Percentiles rank a stretch among this genome's conserved stretches.
phyloP scores from a whole-genome alignment of 768 basidiomycete genomes.

The Phanerochaete carnosa region DNA sequence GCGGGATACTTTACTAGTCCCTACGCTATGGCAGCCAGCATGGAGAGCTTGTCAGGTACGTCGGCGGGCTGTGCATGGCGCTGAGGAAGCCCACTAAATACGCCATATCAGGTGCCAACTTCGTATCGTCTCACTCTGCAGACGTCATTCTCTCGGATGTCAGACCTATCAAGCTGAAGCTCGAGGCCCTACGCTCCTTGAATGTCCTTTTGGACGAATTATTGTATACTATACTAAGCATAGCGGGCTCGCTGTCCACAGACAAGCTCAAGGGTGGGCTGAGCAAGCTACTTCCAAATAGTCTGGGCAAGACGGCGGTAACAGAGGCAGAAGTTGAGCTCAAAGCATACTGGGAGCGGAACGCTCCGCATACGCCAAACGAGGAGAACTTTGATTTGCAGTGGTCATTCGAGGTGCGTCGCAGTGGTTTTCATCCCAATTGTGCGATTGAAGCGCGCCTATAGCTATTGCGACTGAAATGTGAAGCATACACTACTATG shows the following conservation, averaged over 20 bases:
- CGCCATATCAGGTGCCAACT: conserved; percentile 48
- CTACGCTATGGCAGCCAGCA: conserved; percentile 10
- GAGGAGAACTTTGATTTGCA: conserved; percentile 60
- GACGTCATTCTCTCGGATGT: conserved; percentile 92
- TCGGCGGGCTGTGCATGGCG: not conserved
- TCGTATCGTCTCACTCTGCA: conserved; percentile 80
- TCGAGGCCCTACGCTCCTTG: conserved; percentile 73
- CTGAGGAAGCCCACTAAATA: not conserved
- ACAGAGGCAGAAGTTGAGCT: conserved; percentile 92
- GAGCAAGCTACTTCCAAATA: conserved; percentile 69
- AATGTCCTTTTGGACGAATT: conserved; percentile 86
- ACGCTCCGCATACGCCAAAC: conserved; percentile 34
- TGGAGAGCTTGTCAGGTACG: conserved; percentile 9
- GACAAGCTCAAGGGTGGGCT: conserved; percentile 72
- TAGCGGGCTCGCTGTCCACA: conserved; percentile 66
- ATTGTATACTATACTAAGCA: conserved; percentile 65
- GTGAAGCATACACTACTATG: conserved; percentile 84
- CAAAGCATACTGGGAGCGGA: conserved; percentile 84
- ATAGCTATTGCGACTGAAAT: conserved; percentile 78
- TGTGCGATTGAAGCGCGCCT: conserved; percentile 3
- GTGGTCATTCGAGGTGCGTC: conserved; percentile 71
- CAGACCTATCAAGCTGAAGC: conserved; percentile 82
- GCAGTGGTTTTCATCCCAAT: no score
- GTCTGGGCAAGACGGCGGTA: conserved; percentile 87
- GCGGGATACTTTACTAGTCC: not conserved